phyloP scores from a whole-genome alignment of 2,329 filamentous ascomycete species.

The Emydomyces testavorans region DNA sequence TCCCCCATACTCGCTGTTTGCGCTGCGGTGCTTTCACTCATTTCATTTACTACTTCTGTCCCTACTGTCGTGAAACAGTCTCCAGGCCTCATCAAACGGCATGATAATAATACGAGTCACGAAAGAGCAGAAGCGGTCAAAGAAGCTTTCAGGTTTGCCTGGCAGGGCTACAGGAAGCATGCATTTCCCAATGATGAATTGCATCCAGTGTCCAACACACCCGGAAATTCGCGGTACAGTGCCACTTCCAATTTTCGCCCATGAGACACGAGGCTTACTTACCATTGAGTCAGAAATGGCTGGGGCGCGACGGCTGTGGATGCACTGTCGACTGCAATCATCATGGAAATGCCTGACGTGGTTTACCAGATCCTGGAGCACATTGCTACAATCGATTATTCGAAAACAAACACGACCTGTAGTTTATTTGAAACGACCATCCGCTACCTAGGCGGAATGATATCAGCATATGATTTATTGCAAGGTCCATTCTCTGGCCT shows the following conservation, averaged over 20 bases:
- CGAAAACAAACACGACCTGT: conserved; percentile 47
- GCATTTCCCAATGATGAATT: conserved; percentile 71
- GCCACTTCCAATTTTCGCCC: background rate
- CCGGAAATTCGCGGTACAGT: conserved; percentile 56
- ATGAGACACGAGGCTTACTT: background rate
- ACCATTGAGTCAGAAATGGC: conserved; percentile 49
- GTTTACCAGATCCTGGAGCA: conserved; percentile 60
- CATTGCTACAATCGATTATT: conserved; percentile 61
- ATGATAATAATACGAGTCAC: background rate
- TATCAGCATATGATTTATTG: conserved; percentile 60
- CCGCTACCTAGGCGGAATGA: conserved; percentile 67
- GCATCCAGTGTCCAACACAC: conserved; percentile 53
- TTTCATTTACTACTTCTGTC: conserved; percentile 7
- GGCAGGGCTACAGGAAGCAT: conserved; percentile 60
- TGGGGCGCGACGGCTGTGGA: conserved; percentile 81
- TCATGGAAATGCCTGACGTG: conserved; percentile 60
- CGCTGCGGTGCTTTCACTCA: conserved; percentile 7
- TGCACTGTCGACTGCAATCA: conserved; percentile 63
- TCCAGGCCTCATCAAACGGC: background rate
- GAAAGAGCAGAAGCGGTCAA: conserved; percentile 50
- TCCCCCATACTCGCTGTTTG: conserved; percentile 1
- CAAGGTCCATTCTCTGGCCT: conserved; percentile 51
- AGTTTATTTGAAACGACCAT: conserved; percentile 88
- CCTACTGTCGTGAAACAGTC: conserved; percentile 6
- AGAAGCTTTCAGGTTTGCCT: conserved; percentile 57